Conservation (phyloP, 345 rosid genomes). For the Draba incana region DNA sequence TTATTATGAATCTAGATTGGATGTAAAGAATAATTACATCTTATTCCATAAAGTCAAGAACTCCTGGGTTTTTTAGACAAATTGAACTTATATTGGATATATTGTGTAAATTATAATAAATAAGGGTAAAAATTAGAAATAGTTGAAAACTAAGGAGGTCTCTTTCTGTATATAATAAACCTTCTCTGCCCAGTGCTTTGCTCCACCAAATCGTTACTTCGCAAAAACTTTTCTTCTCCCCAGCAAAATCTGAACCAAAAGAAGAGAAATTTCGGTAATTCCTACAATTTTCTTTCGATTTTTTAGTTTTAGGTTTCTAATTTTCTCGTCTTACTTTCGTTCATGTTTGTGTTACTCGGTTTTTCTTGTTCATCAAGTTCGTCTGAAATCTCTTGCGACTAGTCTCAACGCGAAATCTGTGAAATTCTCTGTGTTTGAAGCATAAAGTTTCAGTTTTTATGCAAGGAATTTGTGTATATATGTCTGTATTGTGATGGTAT, state of each 20-base stretch:
- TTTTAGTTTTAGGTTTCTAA: neutral
- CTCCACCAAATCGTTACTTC: too few species aligned
- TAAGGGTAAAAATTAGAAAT: constrained; percentile 18
- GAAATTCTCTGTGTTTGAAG: neutral
- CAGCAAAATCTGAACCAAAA: neutral
- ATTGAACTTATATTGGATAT: neutral
- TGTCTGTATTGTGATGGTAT: neutral
- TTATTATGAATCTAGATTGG: neutral
- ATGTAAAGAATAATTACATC: neutral
- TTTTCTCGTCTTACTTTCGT: neutral
- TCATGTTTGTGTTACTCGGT: neutral
- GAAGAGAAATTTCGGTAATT: constrained; percentile 14
- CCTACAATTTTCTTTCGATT: neutral
- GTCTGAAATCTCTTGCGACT: constrained; percentile 13
- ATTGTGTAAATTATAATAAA: neutral
- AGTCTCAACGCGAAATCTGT: neutral
- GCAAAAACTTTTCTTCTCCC: neutral
- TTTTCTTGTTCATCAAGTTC: neutral
- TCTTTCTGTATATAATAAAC: too few species aligned
- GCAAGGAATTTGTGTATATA: neutral
- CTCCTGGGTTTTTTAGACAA: neutral
- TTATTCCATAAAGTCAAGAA: neutral
- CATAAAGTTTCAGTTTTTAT: neutral
- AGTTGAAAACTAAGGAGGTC: constrained; percentile 5
- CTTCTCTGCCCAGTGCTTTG: neutral